These are phyloP conservation scores for Xanthoparmelia taractica DNA, from an alignment of 495 filamentous ascomycete genomes.

Conservation along the genomic window DNA sequence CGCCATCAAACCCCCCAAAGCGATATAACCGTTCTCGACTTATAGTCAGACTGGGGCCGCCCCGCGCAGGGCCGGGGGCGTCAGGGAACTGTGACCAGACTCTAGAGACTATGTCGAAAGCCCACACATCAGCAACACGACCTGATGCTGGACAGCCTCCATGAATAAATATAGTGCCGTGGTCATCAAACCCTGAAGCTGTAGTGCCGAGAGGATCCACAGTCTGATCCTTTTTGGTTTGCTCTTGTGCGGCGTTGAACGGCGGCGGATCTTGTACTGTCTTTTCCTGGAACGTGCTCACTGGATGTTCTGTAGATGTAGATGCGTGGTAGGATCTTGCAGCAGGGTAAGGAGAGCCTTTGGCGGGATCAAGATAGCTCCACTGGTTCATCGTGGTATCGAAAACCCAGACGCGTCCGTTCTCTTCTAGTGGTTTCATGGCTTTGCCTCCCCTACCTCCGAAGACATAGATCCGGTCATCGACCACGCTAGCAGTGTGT, in stretches of 20 bases:
- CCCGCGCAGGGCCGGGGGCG: conserved; percentile 53
- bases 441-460: conserved; percentile 47
- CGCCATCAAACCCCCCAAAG: conserved; percentile 67
- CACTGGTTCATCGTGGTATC: conserved; percentile 28
- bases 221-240: conserved; percentile 2
- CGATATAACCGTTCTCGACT: conserved; percentile 53
- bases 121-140: conserved; percentile 61
- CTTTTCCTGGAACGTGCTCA: conserved; percentile 1
- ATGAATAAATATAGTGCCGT: conserved; percentile 57
- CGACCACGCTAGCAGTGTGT: conserved; percentile 36
- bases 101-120: conserved; percentile 51
- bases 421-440: conserved; percentile 48
- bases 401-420: conserved; percentile 44
- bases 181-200: conserved; percentile 35
- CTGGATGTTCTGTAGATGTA: conserved; percentile 21
- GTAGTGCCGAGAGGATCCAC: conserved; percentile 11
- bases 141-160: conserved; percentile 57
- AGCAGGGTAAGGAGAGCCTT: conserved; percentile 22
- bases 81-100: conserved; percentile 55
- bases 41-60: conserved; percentile 56
- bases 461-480: conserved; percentile 47
- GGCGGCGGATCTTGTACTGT: background rate
- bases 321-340: conserved; percentile 23
- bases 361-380: conserved; percentile 20
- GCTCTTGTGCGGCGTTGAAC: background rate